These are phyloP conservation scores for Auxenochlorella pyrenoidosa DNA, from an alignment of 139 green algal genomes.

Conservation along the genomic window DNA sequence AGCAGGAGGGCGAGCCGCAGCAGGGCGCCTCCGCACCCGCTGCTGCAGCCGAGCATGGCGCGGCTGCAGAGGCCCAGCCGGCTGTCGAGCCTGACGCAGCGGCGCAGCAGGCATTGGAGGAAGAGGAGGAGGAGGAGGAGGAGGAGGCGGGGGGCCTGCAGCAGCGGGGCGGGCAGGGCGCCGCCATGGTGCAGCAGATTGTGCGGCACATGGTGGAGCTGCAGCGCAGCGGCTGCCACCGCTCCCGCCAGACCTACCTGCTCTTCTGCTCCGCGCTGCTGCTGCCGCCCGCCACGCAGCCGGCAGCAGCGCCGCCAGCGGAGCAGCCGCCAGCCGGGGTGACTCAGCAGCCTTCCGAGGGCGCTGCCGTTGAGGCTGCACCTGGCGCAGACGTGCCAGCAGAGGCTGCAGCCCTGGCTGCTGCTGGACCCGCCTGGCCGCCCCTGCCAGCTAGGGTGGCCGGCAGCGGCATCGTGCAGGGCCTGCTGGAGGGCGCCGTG, in stretches of 20 bases:
- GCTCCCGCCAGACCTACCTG: slow-evolving; percentile 53
- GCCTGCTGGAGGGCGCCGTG: slow-evolving; percentile 43
- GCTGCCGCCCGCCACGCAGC: background rate
- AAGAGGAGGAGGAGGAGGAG: background rate
- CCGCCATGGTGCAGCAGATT: slow-evolving; percentile 12
- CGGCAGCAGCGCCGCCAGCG: background rate
- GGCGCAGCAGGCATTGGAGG: background rate
- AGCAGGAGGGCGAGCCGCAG: background rate
- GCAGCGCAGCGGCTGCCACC: slow-evolving; percentile 26
- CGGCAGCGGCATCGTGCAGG: slow-evolving; percentile 2
- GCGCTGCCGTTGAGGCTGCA: background rate
- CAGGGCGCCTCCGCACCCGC: background rate
- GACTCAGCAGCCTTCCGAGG: background rate
- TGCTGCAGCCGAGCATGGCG: background rate
- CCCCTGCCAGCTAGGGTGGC: background rate
- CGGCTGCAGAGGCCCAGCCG: background rate
- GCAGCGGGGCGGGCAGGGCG: background rate
- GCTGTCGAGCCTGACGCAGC: background rate
- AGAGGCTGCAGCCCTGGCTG: background rate
- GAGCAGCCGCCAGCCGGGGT: background rate
- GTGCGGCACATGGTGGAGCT: slow-evolving; percentile 44
- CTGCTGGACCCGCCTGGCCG: slow-evolving; percentile 9
- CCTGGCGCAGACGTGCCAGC: background rate
- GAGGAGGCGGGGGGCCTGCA: background rate
- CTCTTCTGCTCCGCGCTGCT: slow-evolving; percentile 40